Evolutionary conservation across 176 grass and related monocot genomes (phyloP), one percentile per base, ranked within the genome.

Genomic region (Oryza meridionalis): DNA sequence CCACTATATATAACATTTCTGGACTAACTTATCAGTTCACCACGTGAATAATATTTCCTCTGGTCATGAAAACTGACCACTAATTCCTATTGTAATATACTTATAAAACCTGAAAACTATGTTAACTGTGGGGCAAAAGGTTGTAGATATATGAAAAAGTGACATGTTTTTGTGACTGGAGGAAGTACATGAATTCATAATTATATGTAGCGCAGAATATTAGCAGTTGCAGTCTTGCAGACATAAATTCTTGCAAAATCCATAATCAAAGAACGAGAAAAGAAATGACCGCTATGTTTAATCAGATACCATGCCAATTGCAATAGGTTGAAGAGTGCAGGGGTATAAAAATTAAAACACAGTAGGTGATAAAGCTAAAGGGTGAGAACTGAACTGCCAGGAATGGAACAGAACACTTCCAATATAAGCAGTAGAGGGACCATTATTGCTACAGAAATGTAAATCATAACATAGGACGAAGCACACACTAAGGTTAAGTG

Each of bases 21-120:
- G 69, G 37, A 61, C 11, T 80, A n/a, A 75, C 35, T 62, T 89
- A 40, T 79, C 47, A 62, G 68, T 68, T 80, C 42, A 70, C n/a
- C 27, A 76, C 6, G 74, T 29, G 73, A 22, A 47, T 70, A 79
- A 67, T 15, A 12, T 16, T n/a, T 12, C 55, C 19, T 22, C 21
- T 6, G 21, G 19, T 61, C 55, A 61, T 61, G 55, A 61, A 22
- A 61, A 22, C 19, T 61, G 55, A 61, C 17, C 21, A 61, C 19
- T 61, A 55, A 21, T 21, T 51, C 19, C n/a, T 62, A 62, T 62
- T 24, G n/a, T 24, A 62, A 62, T 24, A 62, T 62, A 62, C 9
- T n/a, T 24, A 62, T 10, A 58, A 62, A 62, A 62, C 58, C 58
- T 24, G 9, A 62, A 58, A 62, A 62, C 7, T 62, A 62, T 24